phyloP scores from a whole-genome alignment of 495 filamentous ascomycete genomes.

The Ramalina peruviana region DNA sequence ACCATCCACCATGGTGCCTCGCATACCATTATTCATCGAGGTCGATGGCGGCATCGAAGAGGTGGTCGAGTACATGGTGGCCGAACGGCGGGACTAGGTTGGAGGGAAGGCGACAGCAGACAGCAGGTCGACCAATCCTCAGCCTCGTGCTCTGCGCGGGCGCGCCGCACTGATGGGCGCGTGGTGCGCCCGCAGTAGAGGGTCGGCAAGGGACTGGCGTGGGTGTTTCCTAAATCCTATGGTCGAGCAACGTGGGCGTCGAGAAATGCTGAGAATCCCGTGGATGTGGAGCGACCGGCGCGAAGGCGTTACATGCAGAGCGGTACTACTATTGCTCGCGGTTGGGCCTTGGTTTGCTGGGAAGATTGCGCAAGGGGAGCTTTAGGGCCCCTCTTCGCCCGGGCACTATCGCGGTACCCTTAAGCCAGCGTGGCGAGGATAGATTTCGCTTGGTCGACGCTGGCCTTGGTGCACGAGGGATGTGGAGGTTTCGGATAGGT shows the following conservation, averaged over 20 bases:
- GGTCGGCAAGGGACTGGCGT: constrained; percentile 1
- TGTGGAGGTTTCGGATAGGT: constrained; percentile 3
- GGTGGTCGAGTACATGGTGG: constrained; percentile 46
- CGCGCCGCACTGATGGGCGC: constrained; percentile 10
- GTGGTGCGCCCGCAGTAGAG: constrained; percentile 6
- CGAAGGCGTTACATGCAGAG: constrained; percentile 18
- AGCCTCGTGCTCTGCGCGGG: background rate
- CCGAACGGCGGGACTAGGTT: constrained; percentile 17
- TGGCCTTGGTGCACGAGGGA: background rate
- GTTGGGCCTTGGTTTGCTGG: too few species aligned
- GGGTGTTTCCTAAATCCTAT: background rate
- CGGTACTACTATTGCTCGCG: background rate
- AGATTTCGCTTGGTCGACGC: background rate
- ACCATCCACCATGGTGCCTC: constrained; percentile 51
- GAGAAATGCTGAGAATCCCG: background rate
- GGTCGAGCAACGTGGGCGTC: constrained; percentile 5
- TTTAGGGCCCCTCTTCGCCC: constrained; percentile 16
- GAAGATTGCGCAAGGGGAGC: constrained; percentile 14
- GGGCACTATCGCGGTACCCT: constrained; percentile 15
- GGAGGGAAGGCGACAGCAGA: constrained; percentile 13
- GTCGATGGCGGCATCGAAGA: constrained; percentile 29
- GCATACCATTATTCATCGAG: constrained; percentile 44
- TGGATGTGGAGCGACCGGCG: constrained; percentile 6
- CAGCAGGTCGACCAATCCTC: background rate
- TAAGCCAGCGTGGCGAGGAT: constrained; percentile 9